Evolutionary conservation across 768 basidiomycete species (phyloP), one percentile per base, ranked within the genome.

Genomic region (Exsudoporus frostii): DNA sequence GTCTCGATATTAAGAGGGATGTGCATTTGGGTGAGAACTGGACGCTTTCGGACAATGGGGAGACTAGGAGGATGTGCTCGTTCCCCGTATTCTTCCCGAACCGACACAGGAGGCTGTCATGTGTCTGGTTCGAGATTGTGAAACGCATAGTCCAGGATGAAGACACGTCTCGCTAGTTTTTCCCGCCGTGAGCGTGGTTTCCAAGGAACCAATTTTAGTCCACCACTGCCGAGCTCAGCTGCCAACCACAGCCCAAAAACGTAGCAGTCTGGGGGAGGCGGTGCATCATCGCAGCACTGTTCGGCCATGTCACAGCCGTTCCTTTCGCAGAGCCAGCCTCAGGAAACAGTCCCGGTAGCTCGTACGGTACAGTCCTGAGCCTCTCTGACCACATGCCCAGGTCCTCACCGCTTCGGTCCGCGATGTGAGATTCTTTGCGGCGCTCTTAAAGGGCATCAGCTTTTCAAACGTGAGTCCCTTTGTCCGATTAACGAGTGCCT

Each of bases 381-480:
- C 4, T 53, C n/a, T 37, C 51, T 65, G 25, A 62, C 27, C 33
- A 17, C 17, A 15, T 27, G 47, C 42, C 19, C 38, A 80, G 76
- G 79, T 90, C n/a, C 73, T 92, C 39, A 79, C 77, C 48, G 84
- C 86, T 6, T 87, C 86, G 38, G 79, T 88, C 1, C 81, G 86
- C 59, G 93, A 96, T 71, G 84, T 97, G 44, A 81, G 91, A 48
- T 87, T 89, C 62, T 84, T 97, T 50, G 76, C 86, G 9, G 75
- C 84, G 17, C 75, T 97, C 19, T 74, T 98, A 24, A 83, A 90
- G 56, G 90, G 92, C 8, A 84, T 97, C 46, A 87, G 82, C 61
- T 88, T 97, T 67, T 74, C 77, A 32, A 86, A 86, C 63, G 94
- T 93, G 69, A 72, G 85, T 67, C 36, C 46, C 22, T 27, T 14